Evolutionary conservation across 345 rosid species (phyloP).

Genomic region (Boechera stricta): DNA sequence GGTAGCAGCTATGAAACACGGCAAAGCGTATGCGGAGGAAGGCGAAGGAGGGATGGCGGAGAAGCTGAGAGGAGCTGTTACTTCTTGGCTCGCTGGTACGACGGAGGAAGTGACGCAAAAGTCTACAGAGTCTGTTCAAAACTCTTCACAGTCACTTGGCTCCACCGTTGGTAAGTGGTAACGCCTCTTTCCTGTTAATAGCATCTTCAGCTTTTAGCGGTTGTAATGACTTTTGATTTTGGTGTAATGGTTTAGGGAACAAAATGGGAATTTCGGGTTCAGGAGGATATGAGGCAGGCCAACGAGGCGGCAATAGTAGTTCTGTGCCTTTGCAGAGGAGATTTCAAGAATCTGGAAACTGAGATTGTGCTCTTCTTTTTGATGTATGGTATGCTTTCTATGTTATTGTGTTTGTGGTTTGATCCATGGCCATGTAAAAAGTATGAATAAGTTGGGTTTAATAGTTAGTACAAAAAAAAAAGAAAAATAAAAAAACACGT

Average conservation of each 20-base stretch:
- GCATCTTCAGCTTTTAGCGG: not conserved
- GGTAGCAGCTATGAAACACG: slow-evolving; percentile 34
- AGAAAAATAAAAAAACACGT: slow-evolving; percentile 29
- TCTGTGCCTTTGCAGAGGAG: slow-evolving; percentile 32
- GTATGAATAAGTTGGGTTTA: not conserved
- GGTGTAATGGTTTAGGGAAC: slow-evolving; percentile 33
- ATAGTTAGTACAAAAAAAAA: not conserved
- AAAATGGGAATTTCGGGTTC: slow-evolving; percentile 39
- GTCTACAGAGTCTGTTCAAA: slow-evolving; percentile 43
- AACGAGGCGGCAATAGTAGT: not conserved
- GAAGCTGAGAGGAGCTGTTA: slow-evolving; percentile 60
- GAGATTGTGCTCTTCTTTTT: not conserved
- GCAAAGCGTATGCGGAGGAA: slow-evolving; percentile 27
- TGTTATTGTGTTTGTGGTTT: slow-evolving; percentile 10
- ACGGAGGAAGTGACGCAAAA: slow-evolving; percentile 41
- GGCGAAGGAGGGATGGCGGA: slow-evolving; percentile 53
- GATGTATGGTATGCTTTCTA: not conserved
- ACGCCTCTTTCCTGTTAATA: not conserved
- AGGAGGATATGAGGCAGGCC: slow-evolving; percentile 29
- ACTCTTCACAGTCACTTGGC: slow-evolving; percentile 44
- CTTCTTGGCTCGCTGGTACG: slow-evolving; percentile 59
- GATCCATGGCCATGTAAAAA: slow-evolving; percentile 9
- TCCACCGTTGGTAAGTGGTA: slow-evolving; percentile 41
- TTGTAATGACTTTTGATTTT: not conserved
- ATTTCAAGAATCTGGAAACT: slow-evolving; percentile 54